Conservation (phyloP, 192 early-diverging fungal genomes). For the Rhizophagus sp. region DNA sequence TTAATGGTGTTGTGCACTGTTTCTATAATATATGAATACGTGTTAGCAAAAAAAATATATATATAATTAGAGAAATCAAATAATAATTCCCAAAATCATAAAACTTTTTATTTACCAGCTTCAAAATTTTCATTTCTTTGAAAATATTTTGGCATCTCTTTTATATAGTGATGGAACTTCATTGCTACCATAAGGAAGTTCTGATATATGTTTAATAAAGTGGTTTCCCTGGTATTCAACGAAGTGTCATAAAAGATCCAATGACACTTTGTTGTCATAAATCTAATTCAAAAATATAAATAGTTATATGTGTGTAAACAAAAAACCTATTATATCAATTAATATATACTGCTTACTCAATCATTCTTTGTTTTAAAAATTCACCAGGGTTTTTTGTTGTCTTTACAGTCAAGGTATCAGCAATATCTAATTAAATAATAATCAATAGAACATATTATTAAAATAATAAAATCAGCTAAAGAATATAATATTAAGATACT, state of each 20-base stretch:
- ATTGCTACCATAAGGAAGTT: slow-evolving; percentile 73
- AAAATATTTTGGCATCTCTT: not conserved
- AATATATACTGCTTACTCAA: slow-evolving; percentile 3
- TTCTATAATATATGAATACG: not conserved
- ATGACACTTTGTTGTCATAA: slow-evolving; percentile 62
- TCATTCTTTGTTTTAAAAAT: slow-evolving; percentile 10
- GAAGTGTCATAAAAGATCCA: slow-evolving; percentile 63
- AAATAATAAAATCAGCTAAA: not conserved
- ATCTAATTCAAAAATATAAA: slow-evolving; percentile 37
- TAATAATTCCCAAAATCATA: too few relatives aligned
- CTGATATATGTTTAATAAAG: slow-evolving; percentile 80
- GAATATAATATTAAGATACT: slow-evolving; percentile 32
- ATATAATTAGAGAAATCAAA: not conserved
- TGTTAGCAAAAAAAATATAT: not conserved
- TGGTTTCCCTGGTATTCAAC: slow-evolving; percentile 59
- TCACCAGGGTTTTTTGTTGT: not conserved
- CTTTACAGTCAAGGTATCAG: slow-evolving; percentile 49
- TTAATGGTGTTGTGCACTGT: not conserved
- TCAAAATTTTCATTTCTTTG: slow-evolving; percentile 3
- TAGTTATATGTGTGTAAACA: too few relatives aligned
- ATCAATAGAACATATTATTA: not conserved
- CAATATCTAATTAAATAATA: not conserved
- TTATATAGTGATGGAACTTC: slow-evolving; percentile 40
- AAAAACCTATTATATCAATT: too few relatives aligned
- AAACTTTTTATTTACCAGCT: not conserved